Conservation (phyloP, 2,329 filamentous ascomycete species). For the Akanthomyces uredinophilus region DNA sequence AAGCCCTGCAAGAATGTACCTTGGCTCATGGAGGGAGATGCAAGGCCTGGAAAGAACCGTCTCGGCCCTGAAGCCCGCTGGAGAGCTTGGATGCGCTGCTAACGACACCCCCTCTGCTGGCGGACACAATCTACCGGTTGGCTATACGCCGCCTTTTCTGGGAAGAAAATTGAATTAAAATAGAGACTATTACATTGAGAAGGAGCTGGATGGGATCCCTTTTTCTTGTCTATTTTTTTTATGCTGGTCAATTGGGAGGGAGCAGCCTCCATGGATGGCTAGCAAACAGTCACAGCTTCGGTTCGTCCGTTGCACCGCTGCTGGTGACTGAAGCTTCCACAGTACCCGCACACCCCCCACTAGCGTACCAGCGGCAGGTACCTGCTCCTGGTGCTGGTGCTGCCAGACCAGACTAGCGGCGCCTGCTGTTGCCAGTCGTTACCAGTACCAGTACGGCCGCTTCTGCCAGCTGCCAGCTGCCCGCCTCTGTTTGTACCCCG, state of each 20-base stretch:
- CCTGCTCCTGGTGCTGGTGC: neutral
- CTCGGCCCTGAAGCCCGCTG: too few species aligned
- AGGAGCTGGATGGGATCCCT: neutral
- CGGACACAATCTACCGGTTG: neutral
- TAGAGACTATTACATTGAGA: neutral
- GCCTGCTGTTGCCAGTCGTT: neutral
- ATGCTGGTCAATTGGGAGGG: neutral
- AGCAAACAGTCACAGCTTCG: neutral
- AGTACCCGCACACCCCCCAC: neutral
- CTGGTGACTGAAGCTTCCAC: neutral
- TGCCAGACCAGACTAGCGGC: neutral
- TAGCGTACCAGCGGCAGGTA: neutral
- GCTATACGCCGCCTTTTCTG: neutral
- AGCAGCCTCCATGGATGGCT: neutral
- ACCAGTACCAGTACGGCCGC: neutral
- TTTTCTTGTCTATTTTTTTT: neutral
- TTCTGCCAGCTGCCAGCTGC: neutral
- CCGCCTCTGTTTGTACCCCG: constrained; percentile 6
- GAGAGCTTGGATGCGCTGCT: neutral
- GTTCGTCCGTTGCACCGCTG: neutral
- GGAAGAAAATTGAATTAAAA: neutral
- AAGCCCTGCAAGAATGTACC: neutral
- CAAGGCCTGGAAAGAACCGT: too few species aligned
- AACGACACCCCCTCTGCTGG: neutral
- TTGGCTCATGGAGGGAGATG: neutral